phyloP scores from a whole-genome alignment of 306 rosid genomes.

The Casuarina cunninghamiana region DNA sequence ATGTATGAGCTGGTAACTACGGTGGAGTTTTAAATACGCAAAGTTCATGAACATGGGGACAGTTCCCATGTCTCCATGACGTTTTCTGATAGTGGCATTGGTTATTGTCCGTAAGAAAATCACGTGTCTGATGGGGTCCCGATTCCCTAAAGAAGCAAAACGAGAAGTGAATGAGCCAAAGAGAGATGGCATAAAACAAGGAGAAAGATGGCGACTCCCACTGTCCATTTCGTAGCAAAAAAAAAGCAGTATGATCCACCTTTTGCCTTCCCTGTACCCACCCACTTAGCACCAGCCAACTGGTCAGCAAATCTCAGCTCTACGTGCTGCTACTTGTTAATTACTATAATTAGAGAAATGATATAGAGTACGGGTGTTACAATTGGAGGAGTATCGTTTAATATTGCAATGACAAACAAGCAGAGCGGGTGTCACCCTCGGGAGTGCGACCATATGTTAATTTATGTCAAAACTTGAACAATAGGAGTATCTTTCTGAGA shows the following conservation, averaged over 20 bases:
- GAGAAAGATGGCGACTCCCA: slow-evolving; percentile 30
- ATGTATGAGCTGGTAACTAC: too few species aligned
- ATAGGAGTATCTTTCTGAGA: slow-evolving; percentile 16
- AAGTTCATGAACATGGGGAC: not conserved
- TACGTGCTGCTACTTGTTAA: not conserved
- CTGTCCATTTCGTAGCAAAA: not conserved
- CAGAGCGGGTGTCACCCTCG: not conserved
- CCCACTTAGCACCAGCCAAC: not conserved
- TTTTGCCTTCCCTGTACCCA: too few species aligned
- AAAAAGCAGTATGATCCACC: not conserved
- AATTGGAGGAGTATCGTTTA: too few species aligned
- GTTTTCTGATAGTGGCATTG: slow-evolving; percentile 6
- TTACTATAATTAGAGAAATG: too few species aligned
- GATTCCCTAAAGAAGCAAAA: slow-evolving; percentile 48
- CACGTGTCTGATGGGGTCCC: slow-evolving; percentile 26
- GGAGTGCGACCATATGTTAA: not conserved
- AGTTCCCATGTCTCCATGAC: not conserved
- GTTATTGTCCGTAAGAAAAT: slow-evolving; percentile 4
- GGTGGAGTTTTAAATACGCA: too few species aligned
- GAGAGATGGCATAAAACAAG: slow-evolving; percentile 42
- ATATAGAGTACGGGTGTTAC: too few species aligned
- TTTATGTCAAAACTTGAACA: not conserved
- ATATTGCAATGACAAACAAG: too few species aligned
- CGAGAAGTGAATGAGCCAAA: slow-evolving; percentile 58
- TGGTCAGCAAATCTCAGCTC: not conserved